Conservation (phyloP, 225 moss, liverwort and hornwort genomes). For the Neckera pumila region DNA sequence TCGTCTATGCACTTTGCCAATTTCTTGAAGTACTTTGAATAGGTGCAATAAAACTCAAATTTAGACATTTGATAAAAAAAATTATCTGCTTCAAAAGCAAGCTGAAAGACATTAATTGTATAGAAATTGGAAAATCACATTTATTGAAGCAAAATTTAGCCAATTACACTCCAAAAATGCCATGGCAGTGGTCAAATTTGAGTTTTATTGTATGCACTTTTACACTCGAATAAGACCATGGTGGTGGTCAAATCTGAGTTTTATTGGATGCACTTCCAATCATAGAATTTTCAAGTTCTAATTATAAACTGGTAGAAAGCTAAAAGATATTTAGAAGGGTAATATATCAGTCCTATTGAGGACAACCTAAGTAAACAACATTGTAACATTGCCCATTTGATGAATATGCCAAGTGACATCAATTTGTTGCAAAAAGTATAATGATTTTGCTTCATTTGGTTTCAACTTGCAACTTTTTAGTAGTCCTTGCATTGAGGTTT, state of each 20-base stretch:
- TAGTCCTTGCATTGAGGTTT: not conserved
- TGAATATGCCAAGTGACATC: not conserved
- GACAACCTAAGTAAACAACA: not conserved
- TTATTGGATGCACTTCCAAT: accelerated
- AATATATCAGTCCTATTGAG: accelerated
- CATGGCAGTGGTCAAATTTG: not conserved
- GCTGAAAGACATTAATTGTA: not conserved
- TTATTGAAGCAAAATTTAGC: not conserved
- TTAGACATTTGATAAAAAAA: not conserved
- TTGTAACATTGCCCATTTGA: not conserved
- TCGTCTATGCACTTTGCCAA: not conserved
- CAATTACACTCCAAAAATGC: not conserved
- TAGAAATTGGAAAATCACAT: accelerated
- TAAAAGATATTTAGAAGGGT: not conserved
- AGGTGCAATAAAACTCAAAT: not conserved
- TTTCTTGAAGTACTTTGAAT: not conserved
- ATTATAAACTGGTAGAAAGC: not conserved
- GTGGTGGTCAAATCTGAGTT: not conserved
- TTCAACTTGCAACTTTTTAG: not conserved
- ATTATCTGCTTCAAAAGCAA: accelerated
- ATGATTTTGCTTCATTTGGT: not conserved
- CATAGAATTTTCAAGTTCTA: not conserved
- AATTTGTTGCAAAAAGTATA: too few species aligned
- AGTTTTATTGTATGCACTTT: accelerated
- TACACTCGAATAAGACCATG: accelerated